Conservation (phyloP, 495 filamentous ascomycete genomes). For the Penicillium simplicissimum region DNA sequence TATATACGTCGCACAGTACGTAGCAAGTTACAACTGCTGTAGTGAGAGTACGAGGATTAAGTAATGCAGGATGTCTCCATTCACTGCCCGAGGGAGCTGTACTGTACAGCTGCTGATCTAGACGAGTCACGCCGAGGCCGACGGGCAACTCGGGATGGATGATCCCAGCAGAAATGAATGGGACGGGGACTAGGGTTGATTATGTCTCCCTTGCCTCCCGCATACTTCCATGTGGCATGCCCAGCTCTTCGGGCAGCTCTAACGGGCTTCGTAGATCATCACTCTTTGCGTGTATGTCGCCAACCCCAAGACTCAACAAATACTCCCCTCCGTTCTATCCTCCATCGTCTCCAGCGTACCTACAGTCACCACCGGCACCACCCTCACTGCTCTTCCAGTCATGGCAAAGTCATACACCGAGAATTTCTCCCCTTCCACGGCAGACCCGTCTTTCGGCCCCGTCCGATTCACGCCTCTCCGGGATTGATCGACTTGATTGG, state of each 20-base stretch:
- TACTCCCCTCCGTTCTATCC: too few species aligned
- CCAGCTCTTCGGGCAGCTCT: too few species aligned
- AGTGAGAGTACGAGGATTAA: background rate
- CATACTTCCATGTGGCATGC: background rate
- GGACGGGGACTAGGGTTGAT: background rate
- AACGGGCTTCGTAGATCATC: too few species aligned
- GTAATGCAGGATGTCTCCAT: background rate
- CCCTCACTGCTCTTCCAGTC: background rate
- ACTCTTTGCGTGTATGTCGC: too few species aligned
- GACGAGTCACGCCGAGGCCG: conserved; percentile 2
- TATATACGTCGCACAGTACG: background rate
- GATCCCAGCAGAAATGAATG: background rate
- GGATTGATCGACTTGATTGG: conserved; percentile 27
- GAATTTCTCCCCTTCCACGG: conserved; percentile 12
- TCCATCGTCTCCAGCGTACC: too few species aligned
- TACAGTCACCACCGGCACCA: too few species aligned
- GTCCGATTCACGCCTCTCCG: conserved; percentile 14
- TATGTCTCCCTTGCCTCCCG: background rate
- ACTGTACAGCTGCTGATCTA: background rate
- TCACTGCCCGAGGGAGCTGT: background rate
- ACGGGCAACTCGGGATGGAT: background rate
- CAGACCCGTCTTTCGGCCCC: conserved; percentile 27
- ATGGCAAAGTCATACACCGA: conserved; percentile 27
- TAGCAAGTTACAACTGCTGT: background rate
- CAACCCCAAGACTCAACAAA: too few species aligned